Conservation (phyloP, 2,329 filamentous ascomycete species). For the Venturia carpophila region DNA sequence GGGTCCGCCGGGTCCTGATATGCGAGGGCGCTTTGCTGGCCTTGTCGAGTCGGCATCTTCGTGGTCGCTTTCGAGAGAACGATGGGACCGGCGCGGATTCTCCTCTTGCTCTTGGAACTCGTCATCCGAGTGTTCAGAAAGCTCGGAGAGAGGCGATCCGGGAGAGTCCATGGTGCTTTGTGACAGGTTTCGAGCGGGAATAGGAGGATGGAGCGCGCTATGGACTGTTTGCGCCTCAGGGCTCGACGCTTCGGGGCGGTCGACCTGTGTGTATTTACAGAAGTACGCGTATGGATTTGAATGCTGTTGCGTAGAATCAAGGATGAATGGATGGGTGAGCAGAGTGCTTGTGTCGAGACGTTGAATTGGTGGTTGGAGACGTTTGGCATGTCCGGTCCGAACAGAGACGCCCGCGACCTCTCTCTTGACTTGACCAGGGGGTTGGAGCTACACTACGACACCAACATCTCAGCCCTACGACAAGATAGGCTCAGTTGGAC, state of each 20-base stretch:
- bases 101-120: slow-evolving; percentile 50
- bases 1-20: slow-evolving; percentile 29
- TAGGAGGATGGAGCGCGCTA: not conserved
- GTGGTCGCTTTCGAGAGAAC: slow-evolving; percentile 37
- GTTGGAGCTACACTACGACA: no score
- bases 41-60: slow-evolving; percentile 26
- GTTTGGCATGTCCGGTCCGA: not conserved
- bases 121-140: slow-evolving; percentile 57
- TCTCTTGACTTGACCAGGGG: no score
- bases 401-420: not conserved
- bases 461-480: no score
- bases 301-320: not conserved
- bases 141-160: slow-evolving; percentile 56
- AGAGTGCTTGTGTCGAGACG: slow-evolving; percentile 5
- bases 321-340: not conserved
- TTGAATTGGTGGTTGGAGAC: slow-evolving; percentile 2
- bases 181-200: not conserved
- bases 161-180: slow-evolving; percentile 43
- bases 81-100: slow-evolving; percentile 34
- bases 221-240: slow-evolving; percentile 7
- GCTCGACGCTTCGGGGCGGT: not conserved
- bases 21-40: slow-evolving; percentile 40
- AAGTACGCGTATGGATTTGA: not conserved
- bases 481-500: no score
- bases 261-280: not conserved